A percentile compares a stretch with the other conserved stretches of the same genome.
Conservation (phyloP, 805 yeast species). For the Candida palmyrensis region DNA sequence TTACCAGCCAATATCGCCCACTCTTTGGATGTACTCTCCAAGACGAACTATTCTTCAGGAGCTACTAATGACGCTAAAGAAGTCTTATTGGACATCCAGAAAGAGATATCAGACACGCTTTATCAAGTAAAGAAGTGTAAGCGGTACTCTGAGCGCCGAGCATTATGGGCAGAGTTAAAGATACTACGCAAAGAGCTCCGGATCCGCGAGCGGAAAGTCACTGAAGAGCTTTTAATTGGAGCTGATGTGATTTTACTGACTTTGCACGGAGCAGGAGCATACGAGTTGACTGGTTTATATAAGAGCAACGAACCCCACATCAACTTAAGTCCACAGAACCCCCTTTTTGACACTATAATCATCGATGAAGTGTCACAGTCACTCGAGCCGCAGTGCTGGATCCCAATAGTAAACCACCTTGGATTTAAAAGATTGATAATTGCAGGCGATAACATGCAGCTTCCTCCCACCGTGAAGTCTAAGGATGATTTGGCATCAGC, state of each 20-base stretch:
- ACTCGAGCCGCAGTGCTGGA: slow-evolving; percentile 95
- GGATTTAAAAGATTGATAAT: slow-evolving; percentile 57
- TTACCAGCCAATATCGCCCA: slow-evolving; percentile 57
- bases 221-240: slow-evolving; percentile 50
- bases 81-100: slow-evolving; percentile 60
- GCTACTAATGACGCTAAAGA: slow-evolving; percentile 34
- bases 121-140: slow-evolving; percentile 55
- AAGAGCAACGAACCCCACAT: slow-evolving; percentile 16
- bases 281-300: slow-evolving; percentile 56
- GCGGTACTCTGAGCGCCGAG: slow-evolving; percentile 57
- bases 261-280: slow-evolving; percentile 80
- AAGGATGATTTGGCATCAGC: slow-evolving; percentile 9
- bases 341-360: slow-evolving; percentile 70
- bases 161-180: slow-evolving; percentile 65
- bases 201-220: slow-evolving; percentile 57
- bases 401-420: slow-evolving; percentile 69
- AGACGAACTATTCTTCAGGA: slow-evolving; percentile 33
- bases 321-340: slow-evolving; percentile 16
- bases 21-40: slow-evolving; percentile 70
- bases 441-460: slow-evolving; percentile 91
- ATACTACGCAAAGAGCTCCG: slow-evolving; percentile 65
- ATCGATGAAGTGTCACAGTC: slow-evolving; percentile 96
- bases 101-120: slow-evolving; percentile 64
- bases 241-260: slow-evolving; percentile 77
- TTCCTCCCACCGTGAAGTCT: slow-evolving; percentile 85